These are phyloP conservation scores for Epichloe aotearoae DNA, from an alignment of 2,329 filamentous ascomycete genomes.

Conservation along the genomic window DNA sequence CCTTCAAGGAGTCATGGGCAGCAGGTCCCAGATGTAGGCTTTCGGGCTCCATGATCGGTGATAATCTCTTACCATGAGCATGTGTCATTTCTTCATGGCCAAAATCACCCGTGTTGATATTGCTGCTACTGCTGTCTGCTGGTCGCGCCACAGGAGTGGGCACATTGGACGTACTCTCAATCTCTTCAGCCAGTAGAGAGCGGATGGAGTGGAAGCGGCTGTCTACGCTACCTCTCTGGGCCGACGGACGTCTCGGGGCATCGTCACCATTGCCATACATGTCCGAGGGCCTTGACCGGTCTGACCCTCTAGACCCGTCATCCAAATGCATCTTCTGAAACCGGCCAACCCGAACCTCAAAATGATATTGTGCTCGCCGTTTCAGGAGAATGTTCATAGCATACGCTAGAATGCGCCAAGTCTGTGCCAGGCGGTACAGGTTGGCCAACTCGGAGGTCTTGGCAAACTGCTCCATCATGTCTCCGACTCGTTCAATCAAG, in stretches of 20 bases:
- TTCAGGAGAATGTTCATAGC: slow-evolving; percentile 40
- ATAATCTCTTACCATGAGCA: slow-evolving; percentile 25
- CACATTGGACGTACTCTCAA: slow-evolving; percentile 50
- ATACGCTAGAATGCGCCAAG: slow-evolving; percentile 48
- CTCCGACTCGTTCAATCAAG: slow-evolving; percentile 32
- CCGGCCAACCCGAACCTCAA: slow-evolving; percentile 32
- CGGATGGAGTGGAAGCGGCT: slow-evolving; percentile 20
- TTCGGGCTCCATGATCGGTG: slow-evolving; percentile 36
- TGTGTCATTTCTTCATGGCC: slow-evolving; percentile 14
- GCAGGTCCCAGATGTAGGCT: slow-evolving; percentile 38
- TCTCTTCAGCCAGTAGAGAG: slow-evolving; percentile 40
- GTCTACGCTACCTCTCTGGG: slow-evolving; percentile 17
- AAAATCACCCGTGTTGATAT: slow-evolving; percentile 2
- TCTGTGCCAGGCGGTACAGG: slow-evolving; percentile 48
- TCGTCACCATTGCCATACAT: slow-evolving; percentile 21
- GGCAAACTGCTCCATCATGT: slow-evolving; percentile 44
- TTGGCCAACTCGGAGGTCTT: slow-evolving; percentile 41
- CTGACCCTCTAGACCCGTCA: slow-evolving; percentile 14
- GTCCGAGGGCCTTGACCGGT: slow-evolving; percentile 14
- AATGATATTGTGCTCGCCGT: slow-evolving; percentile 43
- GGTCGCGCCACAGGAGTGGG: slow-evolving; percentile 46
- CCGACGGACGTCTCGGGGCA: slow-evolving; percentile 22
- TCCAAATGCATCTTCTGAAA: slow-evolving; percentile 22
- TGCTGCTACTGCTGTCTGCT: slow-evolving; percentile 21
- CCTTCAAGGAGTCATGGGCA: slow-evolving; percentile 21